Conservation (phyloP, 2,329 filamentous ascomycete species). For the Epichloe typhina region DNA sequence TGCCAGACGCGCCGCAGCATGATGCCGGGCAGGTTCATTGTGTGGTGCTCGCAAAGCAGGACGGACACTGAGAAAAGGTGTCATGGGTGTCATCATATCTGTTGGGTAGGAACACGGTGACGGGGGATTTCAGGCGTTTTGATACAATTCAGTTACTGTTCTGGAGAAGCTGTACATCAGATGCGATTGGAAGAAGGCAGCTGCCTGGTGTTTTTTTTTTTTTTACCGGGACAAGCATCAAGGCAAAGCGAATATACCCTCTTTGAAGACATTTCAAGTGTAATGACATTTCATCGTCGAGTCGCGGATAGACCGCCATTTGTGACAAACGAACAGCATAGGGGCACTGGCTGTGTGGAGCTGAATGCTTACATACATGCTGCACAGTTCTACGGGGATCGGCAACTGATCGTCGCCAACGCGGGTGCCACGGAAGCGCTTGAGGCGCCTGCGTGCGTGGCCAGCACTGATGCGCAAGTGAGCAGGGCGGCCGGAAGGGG, state of each 20-base stretch:
- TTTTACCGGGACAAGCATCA: neutral
- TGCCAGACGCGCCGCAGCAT: slow-evolving; percentile 21
- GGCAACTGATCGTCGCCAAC: neutral
- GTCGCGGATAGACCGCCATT: no score
- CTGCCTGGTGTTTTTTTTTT: neutral
- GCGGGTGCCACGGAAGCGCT: neutral
- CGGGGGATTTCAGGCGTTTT: neutral
- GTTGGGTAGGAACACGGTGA: neutral
- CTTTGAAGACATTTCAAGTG: neutral
- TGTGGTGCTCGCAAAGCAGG: neutral
- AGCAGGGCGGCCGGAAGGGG: neutral
- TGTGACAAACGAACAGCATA: no score
- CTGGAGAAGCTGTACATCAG: neutral
- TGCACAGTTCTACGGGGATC: neutral
- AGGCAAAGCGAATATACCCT: neutral
- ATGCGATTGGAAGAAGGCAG: neutral
- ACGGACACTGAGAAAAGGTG: neutral
- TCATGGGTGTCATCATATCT: neutral
- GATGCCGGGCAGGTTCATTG: slow-evolving; percentile 7
- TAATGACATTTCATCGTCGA: no score
- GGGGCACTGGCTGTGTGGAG: no score
- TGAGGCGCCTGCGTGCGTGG: neutral
- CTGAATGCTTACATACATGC: no score
- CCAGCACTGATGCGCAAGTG: neutral
- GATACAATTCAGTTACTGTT: neutral